A percentile compares a stretch with the other conserved stretches of the same genome.
phyloP scores from a whole-genome alignment of 495 filamentous ascomycete genomes.

The Ascodesmis nigricans region DNA sequence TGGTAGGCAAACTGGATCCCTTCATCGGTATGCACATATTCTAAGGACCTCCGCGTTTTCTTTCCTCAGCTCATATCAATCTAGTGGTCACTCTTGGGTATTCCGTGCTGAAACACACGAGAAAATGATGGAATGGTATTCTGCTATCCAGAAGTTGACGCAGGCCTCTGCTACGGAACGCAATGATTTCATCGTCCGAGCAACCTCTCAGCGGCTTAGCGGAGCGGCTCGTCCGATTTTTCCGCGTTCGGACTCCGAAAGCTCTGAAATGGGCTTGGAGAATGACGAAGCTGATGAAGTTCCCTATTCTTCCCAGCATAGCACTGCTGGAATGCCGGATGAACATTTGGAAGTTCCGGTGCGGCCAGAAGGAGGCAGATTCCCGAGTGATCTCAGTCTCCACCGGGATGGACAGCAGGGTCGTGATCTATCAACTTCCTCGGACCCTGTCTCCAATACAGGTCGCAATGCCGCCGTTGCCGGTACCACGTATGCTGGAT shows the following conservation, averaged over 20 bases:
- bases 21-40: constrained; percentile 37
- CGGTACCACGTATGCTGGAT: not conserved
- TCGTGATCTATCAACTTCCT: not conserved
- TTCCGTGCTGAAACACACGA: constrained; percentile 89
- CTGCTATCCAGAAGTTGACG: constrained; percentile 69
- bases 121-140: constrained; percentile 93
- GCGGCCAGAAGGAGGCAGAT: constrained; percentile 20
- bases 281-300: constrained; percentile 22
- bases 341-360: not conserved
- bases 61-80: constrained; percentile 6
- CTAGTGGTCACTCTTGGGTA: constrained; percentile 79
- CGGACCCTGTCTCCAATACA: not conserved
- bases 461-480: not conserved
- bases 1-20: constrained; percentile 73
- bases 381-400: constrained; percentile 19
- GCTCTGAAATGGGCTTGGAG: not conserved
- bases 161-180: constrained; percentile 78
- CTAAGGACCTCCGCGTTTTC: not conserved
- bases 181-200: constrained; percentile 45
- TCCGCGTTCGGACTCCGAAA: constrained; percentile 1
- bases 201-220: constrained; percentile 5
- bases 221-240: not conserved
- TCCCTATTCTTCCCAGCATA: constrained; percentile 24
- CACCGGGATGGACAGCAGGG: constrained; percentile 8
- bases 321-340: constrained; percentile 1